Conservation (phyloP, 345 rosid genomes). For the Lepidium sativum region DNA sequence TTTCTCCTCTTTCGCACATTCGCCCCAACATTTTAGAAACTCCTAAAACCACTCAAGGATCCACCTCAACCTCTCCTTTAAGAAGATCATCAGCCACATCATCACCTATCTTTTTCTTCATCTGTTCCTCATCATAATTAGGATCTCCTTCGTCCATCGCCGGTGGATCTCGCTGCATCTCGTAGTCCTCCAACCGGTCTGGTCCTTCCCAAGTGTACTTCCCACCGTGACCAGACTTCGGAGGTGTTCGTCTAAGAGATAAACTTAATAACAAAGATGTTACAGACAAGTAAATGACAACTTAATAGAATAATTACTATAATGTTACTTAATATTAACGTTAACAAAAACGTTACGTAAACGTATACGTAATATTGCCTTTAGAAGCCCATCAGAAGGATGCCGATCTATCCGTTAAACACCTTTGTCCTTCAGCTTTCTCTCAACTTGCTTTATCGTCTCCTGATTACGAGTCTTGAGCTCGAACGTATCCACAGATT, state of each 20-base stretch:
- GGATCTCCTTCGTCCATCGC: conserved; percentile 80
- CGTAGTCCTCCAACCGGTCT: conserved; percentile 35
- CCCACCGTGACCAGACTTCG: conserved; percentile 77
- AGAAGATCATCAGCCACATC: conserved; percentile 41
- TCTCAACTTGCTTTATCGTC: conserved; percentile 51
- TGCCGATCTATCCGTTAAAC: conserved; percentile 67
- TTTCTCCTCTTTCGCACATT: not conserved
- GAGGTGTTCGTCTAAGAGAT: conserved; percentile 45
- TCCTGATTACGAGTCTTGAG: conserved; percentile 40
- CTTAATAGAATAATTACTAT: too few species aligned
- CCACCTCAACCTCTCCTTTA: conserved; percentile 56
- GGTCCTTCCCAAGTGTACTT: conserved; percentile 94
- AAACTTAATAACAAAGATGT: too few species aligned
- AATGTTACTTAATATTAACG: too few species aligned
- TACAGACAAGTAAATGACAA: too few species aligned
- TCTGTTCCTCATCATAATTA: conserved; percentile 59
- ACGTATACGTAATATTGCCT: too few species aligned
- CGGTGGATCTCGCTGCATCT: conserved; percentile 39
- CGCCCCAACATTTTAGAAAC: not conserved
- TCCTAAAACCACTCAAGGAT: not conserved
- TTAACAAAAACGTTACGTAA: too few species aligned
- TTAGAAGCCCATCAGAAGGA: conserved; percentile 50
- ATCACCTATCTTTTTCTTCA: conserved; percentile 21
- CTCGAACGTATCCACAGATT: conserved; percentile 38
- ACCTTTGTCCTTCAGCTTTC: conserved; percentile 66